These are phyloP conservation scores for Globisporangium yorkense DNA, from an alignment of 352 stramenopile genomes.

Conservation along the genomic window DNA sequence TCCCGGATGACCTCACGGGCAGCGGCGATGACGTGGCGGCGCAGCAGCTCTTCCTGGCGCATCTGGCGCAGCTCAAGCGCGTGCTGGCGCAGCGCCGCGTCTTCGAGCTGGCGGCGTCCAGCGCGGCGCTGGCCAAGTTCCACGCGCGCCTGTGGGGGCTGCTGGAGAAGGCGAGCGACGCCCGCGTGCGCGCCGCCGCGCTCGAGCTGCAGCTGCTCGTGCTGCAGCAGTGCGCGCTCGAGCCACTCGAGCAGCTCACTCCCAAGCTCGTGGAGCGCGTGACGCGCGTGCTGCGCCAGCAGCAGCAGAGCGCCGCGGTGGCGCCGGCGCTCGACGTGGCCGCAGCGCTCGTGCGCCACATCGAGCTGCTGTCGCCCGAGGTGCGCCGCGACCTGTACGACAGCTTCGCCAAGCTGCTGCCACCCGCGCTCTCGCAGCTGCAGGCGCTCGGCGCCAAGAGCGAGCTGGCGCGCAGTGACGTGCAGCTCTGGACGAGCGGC, in stretches of 20 bases:
- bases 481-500: constrained; percentile 24
- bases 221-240: constrained; percentile 49
- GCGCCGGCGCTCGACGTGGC: constrained; percentile 38
- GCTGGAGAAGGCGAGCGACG: constrained; percentile 32
- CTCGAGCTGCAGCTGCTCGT: constrained; percentile 59
- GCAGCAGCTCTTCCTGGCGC: constrained; percentile 38
- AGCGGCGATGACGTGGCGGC: constrained; percentile 16
- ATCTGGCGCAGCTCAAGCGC: constrained; percentile 39
- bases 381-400: constrained; percentile 58
- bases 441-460: constrained; percentile 21
- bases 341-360: constrained; percentile 34
- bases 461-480: constrained; percentile 17
- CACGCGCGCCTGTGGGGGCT: constrained; percentile 54
- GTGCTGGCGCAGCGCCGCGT: constrained; percentile 64
- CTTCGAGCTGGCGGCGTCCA: constrained; percentile 62
- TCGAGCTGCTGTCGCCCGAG: constrained; percentile 49
- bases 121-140: constrained; percentile 76
- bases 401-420: constrained; percentile 51
- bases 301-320: constrained; percentile 28
- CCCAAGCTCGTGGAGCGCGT: constrained; percentile 59
- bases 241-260: constrained; percentile 46
- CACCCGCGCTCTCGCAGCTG: constrained; percentile 39
- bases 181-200: constrained; percentile 31
- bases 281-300: constrained; percentile 65
- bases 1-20: constrained; percentile 45